Evolutionary conservation across 1,139 yeast species (phyloP).

Genomic region (Casaregolazyma lundiana): DNA sequence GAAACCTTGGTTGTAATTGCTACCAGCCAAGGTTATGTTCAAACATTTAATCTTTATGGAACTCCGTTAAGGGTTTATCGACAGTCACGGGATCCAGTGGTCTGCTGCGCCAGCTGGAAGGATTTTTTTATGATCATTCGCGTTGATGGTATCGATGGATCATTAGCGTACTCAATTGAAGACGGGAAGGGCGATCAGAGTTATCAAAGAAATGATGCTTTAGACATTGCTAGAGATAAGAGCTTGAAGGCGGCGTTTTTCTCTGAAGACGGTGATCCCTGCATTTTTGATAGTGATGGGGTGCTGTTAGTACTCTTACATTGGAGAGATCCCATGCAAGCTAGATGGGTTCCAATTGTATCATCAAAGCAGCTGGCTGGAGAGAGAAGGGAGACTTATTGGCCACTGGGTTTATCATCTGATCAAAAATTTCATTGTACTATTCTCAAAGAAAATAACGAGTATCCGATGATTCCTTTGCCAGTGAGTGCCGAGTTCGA

Average conservation of each 20-base stretch:
- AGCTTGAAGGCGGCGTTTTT: slow-evolving; percentile 58
- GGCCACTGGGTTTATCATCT: slow-evolving; percentile 82
- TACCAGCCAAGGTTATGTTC: slow-evolving; percentile 53
- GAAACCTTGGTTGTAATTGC: slow-evolving; percentile 47
- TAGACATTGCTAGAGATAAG: slow-evolving; percentile 30
- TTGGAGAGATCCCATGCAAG: slow-evolving; percentile 72
- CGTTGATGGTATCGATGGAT: slow-evolving; percentile 22
- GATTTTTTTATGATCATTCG: slow-evolving; percentile 44
- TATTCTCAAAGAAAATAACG: slow-evolving; percentile 57
- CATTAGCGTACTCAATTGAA: slow-evolving; percentile 35
- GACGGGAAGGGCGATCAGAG: slow-evolving; percentile 36
- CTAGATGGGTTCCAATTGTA: slow-evolving; percentile 85
- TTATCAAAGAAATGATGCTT: slow-evolving; percentile 35
- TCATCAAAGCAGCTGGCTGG: slow-evolving; percentile 56
- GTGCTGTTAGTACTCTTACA: slow-evolving; percentile 61
- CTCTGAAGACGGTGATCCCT: slow-evolving; percentile 85
- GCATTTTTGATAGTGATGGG: slow-evolving; percentile 74
- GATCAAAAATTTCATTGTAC: slow-evolving; percentile 64
- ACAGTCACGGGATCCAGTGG: slow-evolving; percentile 46
- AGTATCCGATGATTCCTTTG: slow-evolving; percentile 61
- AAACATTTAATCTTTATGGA: slow-evolving; percentile 54
- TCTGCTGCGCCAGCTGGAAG: slow-evolving; percentile 49
- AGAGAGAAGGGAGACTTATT: slow-evolving; percentile 48
- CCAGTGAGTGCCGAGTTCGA: slow-evolving; percentile 79
- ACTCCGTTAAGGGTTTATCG: slow-evolving; percentile 47